These are phyloP conservation scores for Spergularia marina DNA, from an alignment of 148 eudicot species.

Conservation along the genomic window DNA sequence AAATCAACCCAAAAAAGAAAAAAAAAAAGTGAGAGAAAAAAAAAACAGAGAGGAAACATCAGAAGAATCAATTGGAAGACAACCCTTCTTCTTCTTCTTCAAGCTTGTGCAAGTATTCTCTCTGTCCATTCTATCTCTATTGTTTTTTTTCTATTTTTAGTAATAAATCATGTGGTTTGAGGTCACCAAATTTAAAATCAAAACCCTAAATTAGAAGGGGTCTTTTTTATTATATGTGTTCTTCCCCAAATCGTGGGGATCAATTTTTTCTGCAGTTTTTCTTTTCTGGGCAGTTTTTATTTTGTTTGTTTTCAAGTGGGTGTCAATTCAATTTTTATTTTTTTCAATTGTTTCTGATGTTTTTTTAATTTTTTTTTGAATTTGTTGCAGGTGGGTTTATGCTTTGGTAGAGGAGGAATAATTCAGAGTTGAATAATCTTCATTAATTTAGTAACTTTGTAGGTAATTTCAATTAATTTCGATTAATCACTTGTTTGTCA, in stretches of 20 bases:
- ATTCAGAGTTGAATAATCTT: constrained; percentile 15
- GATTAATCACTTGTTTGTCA: neutral
- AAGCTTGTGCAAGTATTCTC: constrained; percentile 18
- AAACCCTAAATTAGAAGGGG: constrained; percentile 17
- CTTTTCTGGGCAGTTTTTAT: constrained; percentile 8
- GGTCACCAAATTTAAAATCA: neutral
- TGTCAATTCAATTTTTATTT: neutral
- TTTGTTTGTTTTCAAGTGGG: constrained; percentile 8
- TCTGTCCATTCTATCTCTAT: constrained; percentile 3
- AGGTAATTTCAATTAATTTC: constrained; percentile 16
- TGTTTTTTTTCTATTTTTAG: neutral
- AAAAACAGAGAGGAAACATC: constrained; percentile 2
- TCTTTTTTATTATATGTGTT: neutral
- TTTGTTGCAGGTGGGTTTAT: constrained; percentile 19
- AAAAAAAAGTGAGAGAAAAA: neutral
- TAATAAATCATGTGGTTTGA: neutral
- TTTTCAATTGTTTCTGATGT: neutral
- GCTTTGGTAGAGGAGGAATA: constrained; percentile 9
- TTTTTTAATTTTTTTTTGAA: neutral
- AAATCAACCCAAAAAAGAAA: neutral
- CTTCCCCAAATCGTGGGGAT: constrained; percentile 15
- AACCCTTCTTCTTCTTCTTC: constrained; percentile 10
- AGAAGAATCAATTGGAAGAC: constrained; percentile 15
- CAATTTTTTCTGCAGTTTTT: neutral
- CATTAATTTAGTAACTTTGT: neutral